These are phyloP conservation scores for Casuarina equisetifolia DNA, from an alignment of 306 rosid species.

Conservation along the genomic window DNA sequence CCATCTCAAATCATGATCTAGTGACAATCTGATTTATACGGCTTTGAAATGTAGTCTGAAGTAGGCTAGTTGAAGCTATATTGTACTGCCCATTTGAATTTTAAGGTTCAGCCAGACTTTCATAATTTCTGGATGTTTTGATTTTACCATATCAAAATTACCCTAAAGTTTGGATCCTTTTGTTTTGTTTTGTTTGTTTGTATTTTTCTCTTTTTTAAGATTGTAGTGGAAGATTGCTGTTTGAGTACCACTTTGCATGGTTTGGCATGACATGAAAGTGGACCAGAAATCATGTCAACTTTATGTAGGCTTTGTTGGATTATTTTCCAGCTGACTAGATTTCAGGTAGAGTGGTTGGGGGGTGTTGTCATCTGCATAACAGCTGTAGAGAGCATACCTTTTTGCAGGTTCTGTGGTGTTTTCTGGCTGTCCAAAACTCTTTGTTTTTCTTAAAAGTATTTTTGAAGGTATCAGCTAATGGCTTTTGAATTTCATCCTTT, in stretches of 20 bases:
- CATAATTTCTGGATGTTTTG: conserved; percentile 14
- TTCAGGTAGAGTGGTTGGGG: conserved; percentile 18
- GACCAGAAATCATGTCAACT: not conserved
- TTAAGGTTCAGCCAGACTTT: not conserved
- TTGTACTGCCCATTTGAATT: not conserved
- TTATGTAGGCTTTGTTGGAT: not conserved
- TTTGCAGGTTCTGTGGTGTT: conserved; percentile 25
- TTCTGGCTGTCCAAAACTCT: conserved; percentile 24
- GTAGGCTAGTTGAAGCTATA: not conserved
- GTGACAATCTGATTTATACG: not conserved
- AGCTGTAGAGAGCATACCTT: conserved; percentile 41
- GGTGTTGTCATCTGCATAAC: conserved; percentile 22
- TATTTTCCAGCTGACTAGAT: conserved; percentile 14
- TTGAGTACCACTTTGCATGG: conserved; percentile 9
- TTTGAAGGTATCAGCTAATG: not conserved
- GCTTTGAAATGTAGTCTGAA: not conserved
- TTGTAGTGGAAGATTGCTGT: not conserved
- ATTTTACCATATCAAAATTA: not conserved
- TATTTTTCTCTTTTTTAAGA: not conserved
- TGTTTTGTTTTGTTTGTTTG: not conserved
- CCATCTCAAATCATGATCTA: not conserved
- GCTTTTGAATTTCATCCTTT: conserved; percentile 2
- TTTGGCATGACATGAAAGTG: conserved; percentile 21
- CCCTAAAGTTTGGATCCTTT: not conserved
- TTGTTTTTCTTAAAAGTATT: not conserved